Conservation (phyloP, 192 early-diverging fungal species). For the Gigaspora rosea region DNA sequence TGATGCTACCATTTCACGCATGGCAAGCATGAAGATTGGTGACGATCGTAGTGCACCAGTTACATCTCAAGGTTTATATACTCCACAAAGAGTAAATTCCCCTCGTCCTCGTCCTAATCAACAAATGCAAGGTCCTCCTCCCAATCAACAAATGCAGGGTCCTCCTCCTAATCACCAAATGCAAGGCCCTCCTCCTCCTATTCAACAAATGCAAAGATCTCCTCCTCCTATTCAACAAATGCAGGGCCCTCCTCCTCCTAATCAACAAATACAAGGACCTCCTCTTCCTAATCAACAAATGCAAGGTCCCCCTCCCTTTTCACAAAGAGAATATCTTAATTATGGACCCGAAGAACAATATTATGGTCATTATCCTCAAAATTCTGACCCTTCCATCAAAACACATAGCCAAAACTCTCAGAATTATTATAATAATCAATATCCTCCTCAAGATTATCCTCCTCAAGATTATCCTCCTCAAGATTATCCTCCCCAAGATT, state of each 20-base stretch:
- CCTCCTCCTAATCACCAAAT: neutral
- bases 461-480: neutral
- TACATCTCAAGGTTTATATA: neutral
- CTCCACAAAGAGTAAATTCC: neutral
- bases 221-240: neutral
- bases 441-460: neutral
- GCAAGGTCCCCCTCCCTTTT: neutral
- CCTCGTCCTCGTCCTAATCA: conserved; percentile 10
- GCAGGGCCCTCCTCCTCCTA: neutral
- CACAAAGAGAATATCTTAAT: neutral
- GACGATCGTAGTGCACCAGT: neutral
- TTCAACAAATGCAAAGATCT: neutral
- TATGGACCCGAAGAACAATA: neutral
- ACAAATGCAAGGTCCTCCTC: neutral
- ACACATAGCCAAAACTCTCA: neutral
- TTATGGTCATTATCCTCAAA: too few species aligned
- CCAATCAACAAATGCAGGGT: neutral
- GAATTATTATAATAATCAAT: neutral
- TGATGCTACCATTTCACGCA: neutral
- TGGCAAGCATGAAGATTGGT: neutral
- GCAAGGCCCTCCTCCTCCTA: neutral
- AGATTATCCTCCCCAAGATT: neutral
- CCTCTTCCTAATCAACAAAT: neutral
- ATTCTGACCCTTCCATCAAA: neutral
- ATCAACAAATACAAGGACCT: neutral